Base-by-base conservation (phyloP, 768 basidiomycete species). In the Suillus lakei region DNA sequence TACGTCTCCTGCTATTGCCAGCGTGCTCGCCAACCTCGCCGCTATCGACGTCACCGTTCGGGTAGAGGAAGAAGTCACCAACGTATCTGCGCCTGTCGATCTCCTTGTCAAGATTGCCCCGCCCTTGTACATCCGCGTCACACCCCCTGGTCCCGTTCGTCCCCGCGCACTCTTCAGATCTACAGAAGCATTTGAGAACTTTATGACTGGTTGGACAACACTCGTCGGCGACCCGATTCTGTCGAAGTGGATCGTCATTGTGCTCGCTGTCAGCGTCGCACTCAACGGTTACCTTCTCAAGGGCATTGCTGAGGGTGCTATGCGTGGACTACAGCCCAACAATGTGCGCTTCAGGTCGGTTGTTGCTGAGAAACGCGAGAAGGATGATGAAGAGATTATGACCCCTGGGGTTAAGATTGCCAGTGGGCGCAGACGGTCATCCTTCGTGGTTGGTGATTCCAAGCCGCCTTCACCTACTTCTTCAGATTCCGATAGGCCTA, bases 211-310 rank as follows among this genome's bases (percentile, higher is more conserved):
- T 4, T 98, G 96, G 96, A 93, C 94, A 10, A 80, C 82, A 16
- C 88, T 98, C 68, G 95, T 98, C 60, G 95, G 95, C 43, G 97
- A 99, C 73, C 97, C 97, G 1, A 87, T 98, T 60, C 79, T 99
- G 67, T 90, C 88, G 71, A 99, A 99, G 80, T 96, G 94, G 92
- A 96, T 99, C 74, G 93, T 98, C 58, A 84, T 93, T 63, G 83
- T 92, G 18, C 86, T 99, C 28, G 91, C 89, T 3, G 85, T 97
- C 66, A 92, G 91, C 65, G 91, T 98, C 64, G 86, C 90, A 63
- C 82, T 99, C 64, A 99, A 99, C 68, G 96, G 96, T 4, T 98
- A 94, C 73, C 83, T 98, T 18, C 85, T 99, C 65, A 96, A 95
- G 77, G 92, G 91, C 5, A 91, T 93, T 50, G 90, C 89, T 0